Base-by-base conservation (phyloP, 495 filamentous ascomycete species). In the Penicillium canariense region DNA sequence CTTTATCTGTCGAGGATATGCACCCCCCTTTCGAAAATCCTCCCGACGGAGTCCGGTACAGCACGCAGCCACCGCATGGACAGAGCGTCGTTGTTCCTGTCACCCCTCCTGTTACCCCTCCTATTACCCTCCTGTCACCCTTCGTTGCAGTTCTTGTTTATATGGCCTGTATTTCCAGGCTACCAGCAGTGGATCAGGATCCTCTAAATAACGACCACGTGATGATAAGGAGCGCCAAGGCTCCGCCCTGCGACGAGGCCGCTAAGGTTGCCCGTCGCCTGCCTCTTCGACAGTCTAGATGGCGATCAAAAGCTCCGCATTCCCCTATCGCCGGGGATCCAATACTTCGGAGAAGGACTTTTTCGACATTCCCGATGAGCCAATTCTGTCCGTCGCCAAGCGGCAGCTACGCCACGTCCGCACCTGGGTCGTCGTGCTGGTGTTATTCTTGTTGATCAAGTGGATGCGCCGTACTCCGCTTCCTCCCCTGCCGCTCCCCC, bases 331-430 rank as follows among this genome's bases (percentile, higher is more conserved):
- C 20, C 58, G 70, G 53, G 65, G 59, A 54, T 74, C 73, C 7
- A 56, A 58, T 32, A 54, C 65, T 40, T 76, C 70, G 23, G 73
- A 76, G 48, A 56, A 61, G n/a, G 73, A 76, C 48, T 76, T 76
- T 54, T 76, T 76, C 55, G 73, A 76, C 38, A 72, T 76, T 48
- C 66, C 70, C 35, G 73, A 76, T 23, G 73, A 76, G 54, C 63
- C 71, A 2, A 54, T 50, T 22, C 39, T 60, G 4, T 52, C 67
- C 3, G 59, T 76, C 11, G 50, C 57, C 26, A 76, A 72, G 56
- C 71, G 68, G 0, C 69, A 74, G 50, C 49, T 76, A 11, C 65
- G 73, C 42, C 66, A 55, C 39, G 40, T 69, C n/a, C 71, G 74
- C 40, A 75, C 69, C 36, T 76, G 69, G 68, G 59, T 68, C 3